These are phyloP conservation scores for Pseudevernia furfuracea DNA, from an alignment of 495 filamentous ascomycete genomes.

Conservation along the genomic window DNA sequence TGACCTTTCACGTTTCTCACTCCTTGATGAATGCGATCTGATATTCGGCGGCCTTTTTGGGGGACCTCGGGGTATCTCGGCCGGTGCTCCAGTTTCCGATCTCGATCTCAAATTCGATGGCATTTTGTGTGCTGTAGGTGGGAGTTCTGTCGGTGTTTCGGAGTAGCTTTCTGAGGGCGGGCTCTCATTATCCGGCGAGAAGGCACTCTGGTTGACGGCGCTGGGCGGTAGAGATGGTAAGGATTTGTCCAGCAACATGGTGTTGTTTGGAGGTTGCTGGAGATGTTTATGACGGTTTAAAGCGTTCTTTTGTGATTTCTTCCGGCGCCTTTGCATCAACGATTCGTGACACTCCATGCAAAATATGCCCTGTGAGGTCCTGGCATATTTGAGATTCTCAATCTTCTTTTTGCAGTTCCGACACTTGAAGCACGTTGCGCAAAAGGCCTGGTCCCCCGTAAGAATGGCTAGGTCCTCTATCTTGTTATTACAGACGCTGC, in stretches of 20 bases:
- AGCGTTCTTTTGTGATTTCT: constrained; percentile 62
- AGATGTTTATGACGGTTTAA: constrained; percentile 41
- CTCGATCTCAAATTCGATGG: constrained; percentile 27
- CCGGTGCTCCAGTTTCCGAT: constrained; percentile 22
- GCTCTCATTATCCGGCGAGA: constrained; percentile 59
- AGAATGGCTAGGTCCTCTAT: constrained; percentile 98
- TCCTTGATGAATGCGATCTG: constrained; percentile 23
- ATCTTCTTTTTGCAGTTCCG: constrained; percentile 98
- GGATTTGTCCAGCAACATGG: constrained; percentile 81
- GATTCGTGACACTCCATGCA: constrained; percentile 99
- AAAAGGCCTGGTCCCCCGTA: constrained; percentile 98
- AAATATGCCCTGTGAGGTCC: constrained; percentile 97
- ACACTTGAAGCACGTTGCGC: constrained; percentile 93
- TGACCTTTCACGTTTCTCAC: constrained; percentile 22
- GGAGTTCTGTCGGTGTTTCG: constrained; percentile 64
- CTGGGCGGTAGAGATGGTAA: constrained; percentile 83
- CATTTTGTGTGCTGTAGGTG: constrained; percentile 33
- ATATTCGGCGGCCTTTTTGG: constrained; percentile 26
- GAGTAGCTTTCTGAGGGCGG: constrained; percentile 53
- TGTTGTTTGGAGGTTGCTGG: constrained; percentile 33
- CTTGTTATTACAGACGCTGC: constrained; percentile 93
- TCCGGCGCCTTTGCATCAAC: constrained; percentile 90
- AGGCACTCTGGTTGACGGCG: constrained; percentile 52
- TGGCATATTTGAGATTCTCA: constrained; percentile 94
- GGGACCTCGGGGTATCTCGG: constrained; percentile 17